Evolutionary conservation across 208 protist genomes (phyloP), one percentile per base, ranked within the genome.

Genomic region (Trypanosoma vivax): DNA sequence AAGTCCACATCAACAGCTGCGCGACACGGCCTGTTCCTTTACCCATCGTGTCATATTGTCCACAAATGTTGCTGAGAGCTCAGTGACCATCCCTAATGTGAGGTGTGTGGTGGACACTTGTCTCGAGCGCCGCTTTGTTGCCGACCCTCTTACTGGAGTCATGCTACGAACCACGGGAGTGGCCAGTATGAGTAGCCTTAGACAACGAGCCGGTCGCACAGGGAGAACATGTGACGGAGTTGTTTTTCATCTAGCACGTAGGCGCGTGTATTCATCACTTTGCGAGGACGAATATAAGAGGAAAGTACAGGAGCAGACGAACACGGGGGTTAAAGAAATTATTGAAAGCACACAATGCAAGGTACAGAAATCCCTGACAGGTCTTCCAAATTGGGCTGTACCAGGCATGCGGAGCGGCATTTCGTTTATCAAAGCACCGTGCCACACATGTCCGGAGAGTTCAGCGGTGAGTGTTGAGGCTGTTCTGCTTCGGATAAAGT

Each of bases 1-100:
- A 19, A 88, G 54, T 39, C 80, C 74, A 25, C 76, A 84, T 40
- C 66, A 68, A 42, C 80, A 82, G 39, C 52, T 79, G 18, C 33
- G 31, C n/a, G 60, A 69, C 21, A 67, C 71, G 2, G 58, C 49
- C n/a, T 53, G 57, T n/a, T 55, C 65, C 2, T 60, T 60, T 27
- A 60, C 51, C 14, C 50, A 79, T 45, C 78, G 79, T 2, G 60
- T 92, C 21, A 65, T 89, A 31, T 59, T 92, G 19, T 54, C 84
- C n/a, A 92, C 84, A 2, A 72, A 54, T 41, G 68, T 92, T 31
- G 79, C 84, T 5, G 79, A 92, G 46, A 92, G 75, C 61, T 86
- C 77, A 9, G 60, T 92, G 35, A 92, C 84, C 11, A 89, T 92
- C 45, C 60, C 79, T 5, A 81, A 86, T 50, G 62, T 85, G 6